Conservation (phyloP, 1,284 basidiomycete genomes). For the Phenoliferia sp. region DNA sequence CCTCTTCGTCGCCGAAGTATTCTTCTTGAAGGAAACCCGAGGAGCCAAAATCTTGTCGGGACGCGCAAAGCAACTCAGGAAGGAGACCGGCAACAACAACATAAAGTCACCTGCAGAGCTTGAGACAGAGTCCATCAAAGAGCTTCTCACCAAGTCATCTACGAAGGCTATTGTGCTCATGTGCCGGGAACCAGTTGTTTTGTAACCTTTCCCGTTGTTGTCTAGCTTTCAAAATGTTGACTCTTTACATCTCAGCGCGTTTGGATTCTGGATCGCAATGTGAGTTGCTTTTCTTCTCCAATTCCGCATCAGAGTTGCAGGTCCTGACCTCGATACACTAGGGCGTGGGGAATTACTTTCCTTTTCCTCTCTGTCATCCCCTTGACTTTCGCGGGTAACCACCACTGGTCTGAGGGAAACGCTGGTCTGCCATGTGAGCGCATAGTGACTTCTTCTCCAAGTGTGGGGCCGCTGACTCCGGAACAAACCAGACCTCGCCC, state of each 20-base stretch:
- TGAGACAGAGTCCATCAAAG: constrained; percentile 40
- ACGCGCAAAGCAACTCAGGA: constrained; percentile 39
- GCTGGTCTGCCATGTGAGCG: constrained; percentile 31
- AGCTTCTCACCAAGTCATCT: constrained; percentile 38
- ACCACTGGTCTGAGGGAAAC: constrained; percentile 41
- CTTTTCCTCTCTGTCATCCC: constrained; percentile 41
- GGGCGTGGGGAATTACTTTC: constrained; percentile 29
- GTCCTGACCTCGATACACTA: background rate
- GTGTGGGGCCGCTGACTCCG: no score
- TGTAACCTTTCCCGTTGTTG: constrained; percentile 38
- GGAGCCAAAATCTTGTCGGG: constrained; percentile 40
- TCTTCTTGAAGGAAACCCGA: constrained; percentile 42
- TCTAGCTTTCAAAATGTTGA: constrained; percentile 24
- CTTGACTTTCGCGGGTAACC: constrained; percentile 40
- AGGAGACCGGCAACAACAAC: constrained; percentile 40
- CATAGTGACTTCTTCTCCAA: background rate
- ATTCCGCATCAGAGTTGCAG: background rate
- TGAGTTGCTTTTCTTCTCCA: background rate
- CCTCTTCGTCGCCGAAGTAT: constrained; percentile 38
- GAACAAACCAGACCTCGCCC: constrained; percentile 41
- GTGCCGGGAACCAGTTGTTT: constrained; percentile 40
- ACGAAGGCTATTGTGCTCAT: constrained; percentile 39
- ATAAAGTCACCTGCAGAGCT: constrained; percentile 41
- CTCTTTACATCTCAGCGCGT: background rate
- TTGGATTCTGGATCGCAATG: background rate